These are phyloP conservation scores for Verticillium nonalfalfae DNA, from an alignment of 2,329 filamentous ascomycete genomes.

Conservation along the genomic window DNA sequence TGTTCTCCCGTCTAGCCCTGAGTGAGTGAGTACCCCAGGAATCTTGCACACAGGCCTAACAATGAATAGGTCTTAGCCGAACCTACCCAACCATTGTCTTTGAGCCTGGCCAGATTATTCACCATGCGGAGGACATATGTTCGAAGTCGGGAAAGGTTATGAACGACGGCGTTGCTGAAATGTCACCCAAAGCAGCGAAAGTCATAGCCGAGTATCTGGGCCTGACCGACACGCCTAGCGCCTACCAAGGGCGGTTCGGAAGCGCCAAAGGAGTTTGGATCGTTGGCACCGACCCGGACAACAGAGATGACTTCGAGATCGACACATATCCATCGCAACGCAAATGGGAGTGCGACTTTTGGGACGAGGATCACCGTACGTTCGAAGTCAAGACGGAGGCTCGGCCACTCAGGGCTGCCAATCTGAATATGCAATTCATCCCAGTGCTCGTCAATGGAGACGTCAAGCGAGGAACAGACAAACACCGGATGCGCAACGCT, in stretches of 20 bases:
- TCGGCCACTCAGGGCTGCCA: constrained; percentile 39
- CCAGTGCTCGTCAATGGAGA: constrained; percentile 42
- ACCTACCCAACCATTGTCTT: constrained; percentile 41
- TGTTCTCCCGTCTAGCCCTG: constrained; percentile 51
- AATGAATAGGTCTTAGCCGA: constrained; percentile 40
- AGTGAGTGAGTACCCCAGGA: constrained; percentile 26
- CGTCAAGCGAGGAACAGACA: constrained; percentile 42
- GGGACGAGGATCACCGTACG: constrained; percentile 46
- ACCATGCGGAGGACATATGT: constrained; percentile 26
- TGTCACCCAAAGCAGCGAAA: constrained; percentile 54
- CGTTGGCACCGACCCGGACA: constrained; percentile 41
- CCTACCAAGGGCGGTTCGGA: constrained; percentile 64
- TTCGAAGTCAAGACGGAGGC: constrained; percentile 56
- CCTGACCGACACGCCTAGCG: constrained; percentile 49
- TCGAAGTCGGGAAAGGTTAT: constrained; percentile 41
- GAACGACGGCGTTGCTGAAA: constrained; percentile 61
- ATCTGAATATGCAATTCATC: constrained; percentile 62
- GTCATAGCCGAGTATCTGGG: constrained; percentile 44
- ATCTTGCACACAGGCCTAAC: neutral
- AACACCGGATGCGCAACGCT: constrained; percentile 36
- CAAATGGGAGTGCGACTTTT: constrained; percentile 55
- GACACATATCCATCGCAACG: constrained; percentile 59
- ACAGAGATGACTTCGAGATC: constrained; percentile 53
- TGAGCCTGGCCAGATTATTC: constrained; percentile 36
- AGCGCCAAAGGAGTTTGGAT: constrained; percentile 75